Base-by-base conservation (phyloP, 106 monocot species). In the Posidonia australis region DNA sequence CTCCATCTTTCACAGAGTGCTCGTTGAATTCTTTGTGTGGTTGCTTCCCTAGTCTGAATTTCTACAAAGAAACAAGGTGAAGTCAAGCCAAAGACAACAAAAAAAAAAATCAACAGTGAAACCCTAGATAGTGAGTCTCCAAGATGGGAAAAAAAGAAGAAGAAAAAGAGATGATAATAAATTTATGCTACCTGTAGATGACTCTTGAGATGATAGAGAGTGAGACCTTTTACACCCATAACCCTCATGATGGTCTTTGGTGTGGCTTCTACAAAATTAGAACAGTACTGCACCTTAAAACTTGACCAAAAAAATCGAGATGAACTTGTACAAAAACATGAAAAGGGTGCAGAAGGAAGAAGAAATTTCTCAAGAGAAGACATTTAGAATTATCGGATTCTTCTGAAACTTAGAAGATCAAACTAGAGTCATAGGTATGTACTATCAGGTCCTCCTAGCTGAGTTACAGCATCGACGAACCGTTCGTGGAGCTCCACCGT, bases 231-330 rank as follows among this genome's bases (percentile, higher is more conserved):
- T 5, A 93, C 93, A 19, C 88, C 93, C 93, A 93, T 93, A 67
- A 88, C 93, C 71, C 93, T 93, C 93, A 93, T 93, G 79, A 93
- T 93, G 10, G 93, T 93, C 67, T 93, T 93, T 31, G 93, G 93
- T 56, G 93, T 93, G 7, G 93, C 93, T 78, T 93, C 93, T 93
- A 42, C 71, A 83, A 64, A 75, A 46, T 30, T 24, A 32, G 57
- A 72, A 51, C 13, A 31, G 49, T 14, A 60, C 16, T 18, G 44
- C 24, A 48, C 16, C 25, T 11, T 46, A 46, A 10, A 46, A n/a
- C 20, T 28, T 5, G 42, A 44, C 18, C 1, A 29, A 31, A 60
- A 31, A 36, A 31, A 60, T 6, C 5, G n/a, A 60, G 31, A 46
- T 1, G 10, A 47, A 24, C 36, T 24, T 19, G 23, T 27, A 28